Evolutionary conservation across 1,139 yeast species (phyloP), one percentile per base, ranked within the genome.

Genomic region (Cylindricascospora bacillispora): DNA sequence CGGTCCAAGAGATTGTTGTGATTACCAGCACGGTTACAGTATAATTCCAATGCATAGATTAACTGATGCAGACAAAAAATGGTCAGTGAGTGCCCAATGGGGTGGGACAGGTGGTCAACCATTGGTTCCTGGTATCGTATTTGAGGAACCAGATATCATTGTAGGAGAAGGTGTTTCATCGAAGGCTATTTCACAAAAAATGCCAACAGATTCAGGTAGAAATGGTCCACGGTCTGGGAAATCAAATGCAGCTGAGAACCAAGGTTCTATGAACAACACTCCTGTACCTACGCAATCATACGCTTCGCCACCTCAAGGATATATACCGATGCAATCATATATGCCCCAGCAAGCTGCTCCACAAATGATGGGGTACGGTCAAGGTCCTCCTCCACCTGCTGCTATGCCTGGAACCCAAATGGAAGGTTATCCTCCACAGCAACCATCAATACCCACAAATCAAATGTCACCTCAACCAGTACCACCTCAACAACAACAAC

Each of bases 1-100:
- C 52, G 98, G 98, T 3, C 98, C 98, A 31, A 74, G 98, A 63
- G 97, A 89, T 54, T 86, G 97, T 61, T 83, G 95, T 56, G 92
- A 89, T 56, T 89, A 89, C 55, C 89, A 79, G 51, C 77, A 78
- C 36, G 98, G 98, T 39, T 67, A 78, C 26, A 79, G 94, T 34
- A 70, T 85, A 15, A 82, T 89, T 38, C 95, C 97, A 17, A 62
- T 89, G 30, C 70, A 70, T 39, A 70, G 95, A 47, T 67, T 89
- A 44, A 89, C 98, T 0, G 98, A 89, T 35, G 94, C 95, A 13
- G 98, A 89, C 56, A 73, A 67, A 47, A 65, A 76, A 37, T 89
- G 98, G 98, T 73, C 83, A 16, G 80, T 75, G 16, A 65, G 67
- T 39, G 95, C 97, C 5, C 89, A 83, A 57, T 85, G 93, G 85